Evolutionary conservation across 352 stramenopile genomes (phyloP).

Genomic region (Phytophthora citrophthora): DNA sequence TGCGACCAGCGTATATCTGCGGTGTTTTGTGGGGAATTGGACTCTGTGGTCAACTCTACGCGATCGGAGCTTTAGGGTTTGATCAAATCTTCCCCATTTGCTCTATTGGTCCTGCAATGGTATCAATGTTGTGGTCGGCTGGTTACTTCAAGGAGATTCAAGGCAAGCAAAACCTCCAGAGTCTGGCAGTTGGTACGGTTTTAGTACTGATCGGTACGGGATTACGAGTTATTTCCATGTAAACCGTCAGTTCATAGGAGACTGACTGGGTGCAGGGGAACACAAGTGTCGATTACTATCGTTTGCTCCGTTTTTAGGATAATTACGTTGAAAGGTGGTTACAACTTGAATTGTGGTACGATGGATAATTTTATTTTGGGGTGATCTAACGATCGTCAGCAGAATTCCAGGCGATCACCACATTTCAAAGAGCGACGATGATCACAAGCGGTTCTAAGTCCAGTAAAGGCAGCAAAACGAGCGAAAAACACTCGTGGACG

Average conservation of each 20-base stretch:
- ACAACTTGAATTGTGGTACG: not conserved
- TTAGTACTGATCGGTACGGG: slow-evolving; percentile 78
- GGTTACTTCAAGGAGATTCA: slow-evolving; percentile 87
- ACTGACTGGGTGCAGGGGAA: too few species aligned
- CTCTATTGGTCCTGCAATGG: slow-evolving; percentile 81
- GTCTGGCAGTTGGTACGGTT: slow-evolving; percentile 60
- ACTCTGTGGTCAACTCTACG: slow-evolving; percentile 73
- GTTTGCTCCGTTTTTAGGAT: too few species aligned
- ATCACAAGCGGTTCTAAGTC: not conserved
- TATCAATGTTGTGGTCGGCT: slow-evolving; percentile 87
- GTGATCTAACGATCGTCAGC: slow-evolving; percentile 6
- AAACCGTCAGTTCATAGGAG: not conserved
- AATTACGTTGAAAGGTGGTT: not conserved
- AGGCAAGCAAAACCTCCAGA: slow-evolving; percentile 62
- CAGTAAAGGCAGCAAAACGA: slow-evolving; percentile 1
- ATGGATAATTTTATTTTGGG: too few species aligned
- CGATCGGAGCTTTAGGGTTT: slow-evolving; percentile 75
- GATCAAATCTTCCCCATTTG: slow-evolving; percentile 85
- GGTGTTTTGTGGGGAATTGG: slow-evolving; percentile 79
- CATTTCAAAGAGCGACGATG: slow-evolving; percentile 4
- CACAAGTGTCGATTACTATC: too few species aligned
- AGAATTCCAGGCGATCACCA: slow-evolving; percentile 2
- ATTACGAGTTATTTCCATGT: slow-evolving; percentile 66
- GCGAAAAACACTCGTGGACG: slow-evolving; percentile 21
- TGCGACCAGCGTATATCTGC: slow-evolving; percentile 82